Evolutionary conservation across 495 filamentous ascomycete species (phyloP).

Genomic region (Penicillium atrosanguineum): DNA sequence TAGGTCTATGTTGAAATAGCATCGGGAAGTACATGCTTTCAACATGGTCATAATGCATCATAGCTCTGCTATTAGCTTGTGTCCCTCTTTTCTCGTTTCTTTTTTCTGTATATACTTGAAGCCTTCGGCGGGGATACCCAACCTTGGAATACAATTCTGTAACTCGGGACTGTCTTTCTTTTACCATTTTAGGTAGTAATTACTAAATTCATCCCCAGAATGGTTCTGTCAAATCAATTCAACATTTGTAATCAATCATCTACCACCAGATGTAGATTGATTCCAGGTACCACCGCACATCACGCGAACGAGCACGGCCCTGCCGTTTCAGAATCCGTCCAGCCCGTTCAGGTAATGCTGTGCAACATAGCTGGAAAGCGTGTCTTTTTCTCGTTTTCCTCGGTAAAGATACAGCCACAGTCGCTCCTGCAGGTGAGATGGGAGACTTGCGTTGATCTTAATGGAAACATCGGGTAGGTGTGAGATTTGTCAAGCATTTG

Average conservation of each 20-base stretch:
- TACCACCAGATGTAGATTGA: neutral
- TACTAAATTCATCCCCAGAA: neutral
- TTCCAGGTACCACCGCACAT: neutral
- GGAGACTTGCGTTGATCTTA: too few relatives aligned
- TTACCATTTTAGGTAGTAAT: too few relatives aligned
- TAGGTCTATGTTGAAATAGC: too few relatives aligned
- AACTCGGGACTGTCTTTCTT: too few relatives aligned
- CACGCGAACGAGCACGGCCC: neutral
- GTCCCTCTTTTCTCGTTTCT: too few relatives aligned
- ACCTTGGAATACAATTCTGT: too few relatives aligned
- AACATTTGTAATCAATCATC: neutral
- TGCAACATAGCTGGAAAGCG: neutral
- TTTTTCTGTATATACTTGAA: too few relatives aligned
- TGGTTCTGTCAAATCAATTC: neutral
- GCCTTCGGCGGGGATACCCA: too few relatives aligned
- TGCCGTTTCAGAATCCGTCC: slow-evolving; percentile 3
- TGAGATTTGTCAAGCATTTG: neutral
- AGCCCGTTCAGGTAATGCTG: neutral
- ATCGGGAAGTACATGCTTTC: too few relatives aligned
- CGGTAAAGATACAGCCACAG: neutral
- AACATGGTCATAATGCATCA: neutral
- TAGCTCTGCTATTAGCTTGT: too few relatives aligned
- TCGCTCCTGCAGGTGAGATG: neutral
- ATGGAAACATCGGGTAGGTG: too few relatives aligned
- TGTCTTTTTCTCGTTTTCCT: neutral